Base-by-base conservation (phyloP, 345 rosid genomes). In the Eutrema japonicum region DNA sequence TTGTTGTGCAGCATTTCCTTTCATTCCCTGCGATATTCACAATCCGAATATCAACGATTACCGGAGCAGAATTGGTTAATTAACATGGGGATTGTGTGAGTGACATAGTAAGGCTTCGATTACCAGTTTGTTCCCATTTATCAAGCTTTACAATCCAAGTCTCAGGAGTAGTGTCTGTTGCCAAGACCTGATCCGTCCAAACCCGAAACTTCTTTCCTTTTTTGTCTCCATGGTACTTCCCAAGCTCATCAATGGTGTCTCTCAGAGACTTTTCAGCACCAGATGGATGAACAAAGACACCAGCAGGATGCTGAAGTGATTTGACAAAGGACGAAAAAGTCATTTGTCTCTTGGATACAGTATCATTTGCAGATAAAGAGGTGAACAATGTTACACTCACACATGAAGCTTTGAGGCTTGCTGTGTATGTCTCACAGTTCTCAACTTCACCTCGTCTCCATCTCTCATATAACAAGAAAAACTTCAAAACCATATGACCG, bases 361-460 rank as follows among this genome's bases (percentile, higher is more conserved):
- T 51, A n/a, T 35, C n/a, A 35, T 18, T 46, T 35, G 46, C 11
- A 7, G 29, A 26, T 48, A 60, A 57, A 67, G 45, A 35, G 30
- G 43, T 67, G 11, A 52, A 33, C 41, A 66, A 12, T 18, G 14
- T 57, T 32, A 58, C 56, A 83, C 97, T 65, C 86, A 95, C 98
- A 68, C 83, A 87, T 73, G 85, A 81, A 75, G 91, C 83, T 80
- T 83, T 86, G 71, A 92, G 61, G 62, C 86, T 78, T 71, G 88
- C 81, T 55, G 84, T 65, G 80, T 84, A 85, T 66, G 73, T 33
- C 77, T 85, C 96, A 38, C 61, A 85, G 52, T 88, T 88, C 47
- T 85, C 97, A 58, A 89, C 67, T 72, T 95, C 99, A 64, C 88
- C 93, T 75, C 92, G 86, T 83, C 98, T 87, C 93, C 96, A 90